Evolutionary conservation across 1,284 basidiomycete species (phyloP), one percentile per base, ranked within the genome.

Genomic region (Lignosus rhinocerotis): DNA sequence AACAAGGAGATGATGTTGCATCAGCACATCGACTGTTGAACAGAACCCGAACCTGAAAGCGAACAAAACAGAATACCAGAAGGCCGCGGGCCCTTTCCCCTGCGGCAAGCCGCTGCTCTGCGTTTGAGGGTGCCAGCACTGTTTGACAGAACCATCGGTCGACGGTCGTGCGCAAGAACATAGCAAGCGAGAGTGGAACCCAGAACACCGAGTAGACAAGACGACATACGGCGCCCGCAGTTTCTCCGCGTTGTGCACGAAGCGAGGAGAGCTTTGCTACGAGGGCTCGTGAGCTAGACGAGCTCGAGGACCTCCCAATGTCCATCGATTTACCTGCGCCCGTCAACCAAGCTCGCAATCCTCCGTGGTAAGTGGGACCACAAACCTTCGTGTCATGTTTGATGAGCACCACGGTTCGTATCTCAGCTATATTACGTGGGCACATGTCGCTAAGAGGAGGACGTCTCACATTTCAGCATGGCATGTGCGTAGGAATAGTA

Each of bases 41-140:
- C 57, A 59, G 58, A 53, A 52, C 41, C 45, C 57, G 61, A 57
- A 17, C 25, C 45, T 9, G 9, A 55, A 48, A 39, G n/a, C 36
- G 11, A 12, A 14, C 36, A 39, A 56, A 57, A 56, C 58, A 62
- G 61, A 62, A 57, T 25, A 51, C 48, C 33, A 56, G 56, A 56
- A 59, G 56, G 34, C 50, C 9, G 53, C 57, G 54, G 57, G 30
- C 38, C 21, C 42, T 56, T 46, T 61, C 50, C 14, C 17, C 43
- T 31, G 33, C 43, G 30, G 48, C 49, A 41, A 36, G 38, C 11
- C 34, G 11, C 32, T 31, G 31, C 38, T 14, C 17, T 38, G 44
- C 50, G 44, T 50, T 49, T 45, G 51, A n/a, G 51, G 51, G 53
- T 51, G 30, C 51, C 41, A 32, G 46, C 51, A 49, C 34, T 51